phyloP scores from a whole-genome alignment of 768 basidiomycete species.

The Suillus tomentosus region DNA sequence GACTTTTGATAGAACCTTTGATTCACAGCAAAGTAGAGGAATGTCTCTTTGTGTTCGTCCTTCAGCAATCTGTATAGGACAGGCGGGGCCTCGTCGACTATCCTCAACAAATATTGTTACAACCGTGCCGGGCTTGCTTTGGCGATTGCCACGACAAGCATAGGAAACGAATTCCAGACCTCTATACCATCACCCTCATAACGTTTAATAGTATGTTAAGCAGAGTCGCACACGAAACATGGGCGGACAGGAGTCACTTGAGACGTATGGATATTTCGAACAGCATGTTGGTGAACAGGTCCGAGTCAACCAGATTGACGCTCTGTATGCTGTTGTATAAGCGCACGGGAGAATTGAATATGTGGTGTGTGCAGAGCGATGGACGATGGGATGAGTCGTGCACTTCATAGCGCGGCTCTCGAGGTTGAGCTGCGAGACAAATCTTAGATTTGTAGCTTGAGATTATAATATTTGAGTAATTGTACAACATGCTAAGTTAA shows the following conservation, averaged over 20 bases:
- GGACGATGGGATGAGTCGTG: slow-evolving; percentile 30
- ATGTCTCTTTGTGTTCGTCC: slow-evolving; percentile 94
- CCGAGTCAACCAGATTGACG: slow-evolving; percentile 82
- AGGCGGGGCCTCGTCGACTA: slow-evolving; percentile 24
- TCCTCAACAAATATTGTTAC: slow-evolving; percentile 69
- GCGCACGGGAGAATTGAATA: slow-evolving; percentile 66
- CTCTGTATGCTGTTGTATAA: slow-evolving; percentile 97
- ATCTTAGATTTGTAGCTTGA: not conserved
- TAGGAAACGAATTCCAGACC: slow-evolving; percentile 43
- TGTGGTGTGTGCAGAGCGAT: slow-evolving; percentile 1
- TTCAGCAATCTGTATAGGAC: slow-evolving; percentile 81
- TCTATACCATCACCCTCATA: slow-evolving; percentile 39
- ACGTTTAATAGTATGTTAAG: slow-evolving; percentile 90
- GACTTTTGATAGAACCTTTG: slow-evolving; percentile 83
- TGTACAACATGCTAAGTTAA: not conserved
- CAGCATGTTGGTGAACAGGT: slow-evolving; percentile 92
- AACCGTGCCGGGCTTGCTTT: slow-evolving; percentile 69
- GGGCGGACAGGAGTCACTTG: slow-evolving; percentile 92
- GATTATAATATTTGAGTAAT: not conserved
- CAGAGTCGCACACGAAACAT: slow-evolving; percentile 93
- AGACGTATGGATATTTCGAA: slow-evolving; percentile 98
- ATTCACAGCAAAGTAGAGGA: slow-evolving; percentile 92
- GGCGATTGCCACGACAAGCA: not conserved
- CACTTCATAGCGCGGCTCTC: not conserved
- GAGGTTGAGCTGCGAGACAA: not conserved